phyloP scores from a whole-genome alignment of 2,329 filamentous ascomycete genomes.

The Exophiala oligosperma region DNA sequence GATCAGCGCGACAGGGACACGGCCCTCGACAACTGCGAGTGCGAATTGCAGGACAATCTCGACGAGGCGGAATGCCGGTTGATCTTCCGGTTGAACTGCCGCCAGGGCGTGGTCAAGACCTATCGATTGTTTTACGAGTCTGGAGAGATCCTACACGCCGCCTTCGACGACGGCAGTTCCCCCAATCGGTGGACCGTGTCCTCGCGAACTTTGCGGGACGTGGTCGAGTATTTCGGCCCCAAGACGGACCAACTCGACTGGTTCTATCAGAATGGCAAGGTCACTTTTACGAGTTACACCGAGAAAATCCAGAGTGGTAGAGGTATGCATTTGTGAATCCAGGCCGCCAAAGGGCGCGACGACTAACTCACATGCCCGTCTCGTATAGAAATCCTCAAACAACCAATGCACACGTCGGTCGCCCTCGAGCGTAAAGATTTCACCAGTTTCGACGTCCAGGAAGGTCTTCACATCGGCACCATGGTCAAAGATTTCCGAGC shows the following conservation, averaged over 20 bases:
- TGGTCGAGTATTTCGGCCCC: constrained; percentile 64
- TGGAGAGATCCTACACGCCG: constrained; percentile 61
- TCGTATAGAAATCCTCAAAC: constrained; percentile 59
- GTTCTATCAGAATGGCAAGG: constrained; percentile 57
- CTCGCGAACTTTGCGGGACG: constrained; percentile 58
- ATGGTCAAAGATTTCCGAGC: constrained; percentile 67
- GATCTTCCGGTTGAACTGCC: constrained; percentile 62
- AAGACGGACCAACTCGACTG: constrained; percentile 66
- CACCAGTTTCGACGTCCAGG: constrained; percentile 59
- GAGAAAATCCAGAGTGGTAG: constrained; percentile 63
- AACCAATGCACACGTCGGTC: constrained; percentile 65
- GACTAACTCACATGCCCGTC: not conserved
- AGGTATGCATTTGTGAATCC: constrained; percentile 38
- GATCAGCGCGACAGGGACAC: constrained; percentile 60
- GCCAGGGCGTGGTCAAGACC: constrained; percentile 63
- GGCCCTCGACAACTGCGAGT: constrained; percentile 62
- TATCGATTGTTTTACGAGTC: constrained; percentile 66
- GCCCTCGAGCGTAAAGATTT: constrained; percentile 63
- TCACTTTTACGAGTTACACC: constrained; percentile 65
- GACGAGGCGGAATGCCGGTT: constrained; percentile 61
- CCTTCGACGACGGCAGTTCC: constrained; percentile 59
- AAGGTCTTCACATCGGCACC: constrained; percentile 62
- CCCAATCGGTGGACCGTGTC: constrained; percentile 61
- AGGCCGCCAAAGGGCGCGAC: constrained; percentile 2
- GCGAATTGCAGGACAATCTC: constrained; percentile 57